Conservation (phyloP, 192 early-diverging fungal species). For the Backusella psychrophila region DNA sequence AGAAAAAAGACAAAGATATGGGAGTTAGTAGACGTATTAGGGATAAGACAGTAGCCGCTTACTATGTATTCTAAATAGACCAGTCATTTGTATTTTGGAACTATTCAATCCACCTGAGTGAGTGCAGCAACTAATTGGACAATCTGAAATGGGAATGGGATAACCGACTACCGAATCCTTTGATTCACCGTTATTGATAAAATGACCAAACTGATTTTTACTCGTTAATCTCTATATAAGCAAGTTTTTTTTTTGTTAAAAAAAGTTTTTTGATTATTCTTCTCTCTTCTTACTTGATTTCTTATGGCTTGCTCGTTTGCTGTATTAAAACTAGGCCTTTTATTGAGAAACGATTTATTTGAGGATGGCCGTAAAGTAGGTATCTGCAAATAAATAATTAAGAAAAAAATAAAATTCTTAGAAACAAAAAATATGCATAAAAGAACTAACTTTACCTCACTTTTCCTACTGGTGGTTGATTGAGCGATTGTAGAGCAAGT, state of each 20-base stretch:
- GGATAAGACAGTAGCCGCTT: neutral
- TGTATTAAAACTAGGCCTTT: constrained; percentile 11
- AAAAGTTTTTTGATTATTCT: neutral
- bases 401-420: neutral
- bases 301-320: neutral
- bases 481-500: neutral
- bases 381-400: neutral
- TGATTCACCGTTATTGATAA: neutral
- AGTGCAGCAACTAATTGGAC: constrained; percentile 1
- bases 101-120: neutral
- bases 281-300: neutral
- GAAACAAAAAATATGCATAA: neutral
- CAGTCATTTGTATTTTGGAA: neutral
- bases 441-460: neutral
- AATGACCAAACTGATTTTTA: neutral
- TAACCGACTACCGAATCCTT: neutral
- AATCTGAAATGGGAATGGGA: neutral
- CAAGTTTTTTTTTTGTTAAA: neutral
- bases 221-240: neutral
- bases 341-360: constrained; percentile 11
- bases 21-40: neutral
- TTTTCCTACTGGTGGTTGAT: neutral
- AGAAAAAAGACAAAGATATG: neutral
- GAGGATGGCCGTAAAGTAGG: neutral
- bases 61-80: constrained; percentile 7